A percentile compares a stretch with the other conserved stretches of the same genome.
Conservation (phyloP, 1,139 yeast species). For the Meyerozyma guilliermondii region DNA sequence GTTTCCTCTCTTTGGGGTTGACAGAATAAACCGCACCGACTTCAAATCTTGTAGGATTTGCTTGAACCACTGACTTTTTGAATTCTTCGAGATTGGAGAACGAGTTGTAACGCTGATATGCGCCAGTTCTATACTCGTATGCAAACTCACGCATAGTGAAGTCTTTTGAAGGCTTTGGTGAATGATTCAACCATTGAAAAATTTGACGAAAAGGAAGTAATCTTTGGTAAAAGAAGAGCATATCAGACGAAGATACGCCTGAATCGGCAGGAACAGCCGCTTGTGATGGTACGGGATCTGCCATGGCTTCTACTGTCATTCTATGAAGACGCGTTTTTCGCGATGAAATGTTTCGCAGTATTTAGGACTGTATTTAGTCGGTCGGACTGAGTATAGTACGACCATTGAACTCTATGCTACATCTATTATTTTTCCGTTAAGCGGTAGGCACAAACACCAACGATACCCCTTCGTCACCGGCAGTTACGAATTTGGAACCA, state of each 20-base stretch:
- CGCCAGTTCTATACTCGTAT: conserved; percentile 78
- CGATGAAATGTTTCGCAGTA: background rate
- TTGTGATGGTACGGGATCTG: background rate
- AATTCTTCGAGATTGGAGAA: conserved; percentile 65
- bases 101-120: conserved; percentile 86
- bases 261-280: background rate
- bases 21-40: conserved; percentile 89
- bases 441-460: conserved; percentile 47
- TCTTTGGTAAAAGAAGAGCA: conserved; percentile 70
- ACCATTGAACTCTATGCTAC: background rate
- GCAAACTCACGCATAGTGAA: conserved; percentile 93
- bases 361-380: background rate
- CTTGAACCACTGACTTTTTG: conserved; percentile 62
- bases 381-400: no score
- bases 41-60: conserved; percentile 90
- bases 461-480: conserved; percentile 98
- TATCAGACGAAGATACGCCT: conserved; percentile 49
- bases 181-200: conserved; percentile 86
- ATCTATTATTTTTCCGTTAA: background rate
- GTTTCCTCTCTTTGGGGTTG: conserved; percentile 80
- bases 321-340: background rate
- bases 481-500: conserved; percentile 74
- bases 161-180: conserved; percentile 62
- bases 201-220: conserved; percentile 68
- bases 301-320: background rate